phyloP scores from a whole-genome alignment of 106 monocot species.

The Dendrobium catenatum region DNA sequence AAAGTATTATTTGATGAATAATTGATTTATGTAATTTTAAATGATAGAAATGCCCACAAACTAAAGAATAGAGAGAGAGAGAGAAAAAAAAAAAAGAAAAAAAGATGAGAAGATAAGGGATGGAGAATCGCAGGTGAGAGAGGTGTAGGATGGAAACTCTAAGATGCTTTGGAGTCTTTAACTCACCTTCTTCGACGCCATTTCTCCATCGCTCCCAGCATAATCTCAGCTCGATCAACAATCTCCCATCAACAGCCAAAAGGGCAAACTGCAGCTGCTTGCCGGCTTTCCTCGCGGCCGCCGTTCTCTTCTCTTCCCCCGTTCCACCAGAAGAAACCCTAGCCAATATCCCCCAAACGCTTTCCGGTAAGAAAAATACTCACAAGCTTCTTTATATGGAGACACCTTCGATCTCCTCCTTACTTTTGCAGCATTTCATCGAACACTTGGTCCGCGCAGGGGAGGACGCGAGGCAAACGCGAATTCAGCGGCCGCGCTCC shows the following conservation, averaged over 20 bases:
- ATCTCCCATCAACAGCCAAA: background rate
- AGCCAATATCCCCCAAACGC: slow-evolving; percentile 66
- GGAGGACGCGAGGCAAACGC: slow-evolving; percentile 34
- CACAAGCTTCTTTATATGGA: background rate
- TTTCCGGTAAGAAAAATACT: slow-evolving; percentile 39
- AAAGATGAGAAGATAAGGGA: background rate
- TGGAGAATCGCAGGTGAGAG: background rate
- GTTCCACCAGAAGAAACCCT: slow-evolving; percentile 32
- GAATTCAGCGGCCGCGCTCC: slow-evolving; percentile 79
- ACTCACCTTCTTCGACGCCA: background rate
- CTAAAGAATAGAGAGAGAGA: background rate
- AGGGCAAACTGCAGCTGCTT: slow-evolving; percentile 3
- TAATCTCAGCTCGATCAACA: too few species aligned
- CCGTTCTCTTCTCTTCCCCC: slow-evolving; percentile 39
- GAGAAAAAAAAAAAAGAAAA: background rate
- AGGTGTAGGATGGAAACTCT: background rate
- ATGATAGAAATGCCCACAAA: too few species aligned
- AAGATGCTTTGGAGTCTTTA: background rate
- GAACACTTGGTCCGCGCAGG: slow-evolving; percentile 13
- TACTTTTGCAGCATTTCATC: background rate
- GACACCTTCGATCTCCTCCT: background rate
- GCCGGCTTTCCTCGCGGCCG: slow-evolving; percentile 45
- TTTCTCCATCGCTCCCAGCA: too few species aligned
- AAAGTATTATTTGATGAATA: too few species aligned
- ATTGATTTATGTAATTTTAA: too few species aligned